phyloP scores from a whole-genome alignment of 169 alveolate species.

The Cyclospora cayetanensis region DNA sequence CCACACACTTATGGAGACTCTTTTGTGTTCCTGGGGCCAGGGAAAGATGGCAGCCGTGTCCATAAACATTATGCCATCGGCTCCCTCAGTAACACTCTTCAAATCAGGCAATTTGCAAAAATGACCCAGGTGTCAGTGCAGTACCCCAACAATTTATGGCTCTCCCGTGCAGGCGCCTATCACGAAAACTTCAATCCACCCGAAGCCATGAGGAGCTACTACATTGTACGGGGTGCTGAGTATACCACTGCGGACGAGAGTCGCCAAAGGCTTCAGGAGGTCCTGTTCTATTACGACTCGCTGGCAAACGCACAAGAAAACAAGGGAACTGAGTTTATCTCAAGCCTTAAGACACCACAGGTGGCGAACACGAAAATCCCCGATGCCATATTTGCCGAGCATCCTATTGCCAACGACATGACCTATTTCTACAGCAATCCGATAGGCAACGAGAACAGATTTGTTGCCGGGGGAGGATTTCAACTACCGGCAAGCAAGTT shows the following conservation, averaged over 20 bases:
- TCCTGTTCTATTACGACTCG: conserved; percentile 50
- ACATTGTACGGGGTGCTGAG: conserved; percentile 63
- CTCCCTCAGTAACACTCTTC: conserved; percentile 52
- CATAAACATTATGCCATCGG: conserved; percentile 56
- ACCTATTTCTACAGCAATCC: conserved; percentile 51
- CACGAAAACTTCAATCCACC: conserved; percentile 56
- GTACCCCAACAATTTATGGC: conserved; percentile 56
- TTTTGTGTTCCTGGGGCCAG: conserved; percentile 55
- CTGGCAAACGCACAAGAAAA: conserved; percentile 52
- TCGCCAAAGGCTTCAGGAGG: conserved; percentile 34
- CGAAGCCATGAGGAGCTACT: conserved; percentile 49
- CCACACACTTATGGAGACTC: conserved; percentile 54
- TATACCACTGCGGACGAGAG: conserved; percentile 38
- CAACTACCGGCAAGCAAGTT: conserved; percentile 4
- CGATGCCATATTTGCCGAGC: conserved; percentile 60
- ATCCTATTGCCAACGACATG: conserved; percentile 57
- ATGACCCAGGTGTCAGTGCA: conserved; percentile 64
- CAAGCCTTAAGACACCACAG: conserved; percentile 14
- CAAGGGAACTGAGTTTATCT: conserved; percentile 26
- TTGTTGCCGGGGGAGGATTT: conserved; percentile 56
- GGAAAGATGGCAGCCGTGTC: conserved; percentile 36
- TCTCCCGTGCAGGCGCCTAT: conserved; percentile 58
- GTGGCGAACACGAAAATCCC: conserved; percentile 52
- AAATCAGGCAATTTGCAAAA: conserved; percentile 25
- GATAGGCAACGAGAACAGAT: background rate